A percentile compares a stretch with the other conserved stretches of the same genome.
phyloP scores from a whole-genome alignment of 495 filamentous ascomycete species.

The Letharia lupina region DNA sequence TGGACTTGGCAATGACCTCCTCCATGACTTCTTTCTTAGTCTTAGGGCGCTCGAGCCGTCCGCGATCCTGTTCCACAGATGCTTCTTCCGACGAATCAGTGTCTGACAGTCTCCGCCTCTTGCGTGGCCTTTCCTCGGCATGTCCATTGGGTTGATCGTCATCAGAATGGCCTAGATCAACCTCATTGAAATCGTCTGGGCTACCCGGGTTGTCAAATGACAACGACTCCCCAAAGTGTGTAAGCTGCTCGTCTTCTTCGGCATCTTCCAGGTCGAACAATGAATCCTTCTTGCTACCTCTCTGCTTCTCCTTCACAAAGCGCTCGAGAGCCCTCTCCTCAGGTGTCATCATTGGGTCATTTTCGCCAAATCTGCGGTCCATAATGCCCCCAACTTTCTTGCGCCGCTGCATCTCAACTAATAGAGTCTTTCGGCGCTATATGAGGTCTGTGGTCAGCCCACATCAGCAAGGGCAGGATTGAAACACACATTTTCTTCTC shows the following conservation, averaged over 20 bases:
- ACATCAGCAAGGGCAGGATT: conserved; percentile 14
- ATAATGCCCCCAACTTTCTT: conserved; percentile 88
- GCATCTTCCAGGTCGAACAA: conserved; percentile 88
- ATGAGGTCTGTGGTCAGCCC: conserved; percentile 54
- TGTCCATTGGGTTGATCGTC: conserved; percentile 41
- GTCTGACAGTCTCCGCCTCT: conserved; percentile 48
- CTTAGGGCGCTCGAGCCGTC: conserved; percentile 69
- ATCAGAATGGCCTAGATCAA: conserved; percentile 49
- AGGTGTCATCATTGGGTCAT: conserved; percentile 84
- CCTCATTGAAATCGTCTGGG: conserved; percentile 66
- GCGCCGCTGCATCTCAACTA: conserved; percentile 75
- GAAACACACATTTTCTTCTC: conserved; percentile 68
- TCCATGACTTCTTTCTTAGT: conserved; percentile 93
- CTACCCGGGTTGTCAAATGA: conserved; percentile 46
- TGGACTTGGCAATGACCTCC: conserved; percentile 95
- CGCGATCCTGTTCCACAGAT: conserved; percentile 37
- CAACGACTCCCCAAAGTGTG: conserved; percentile 72
- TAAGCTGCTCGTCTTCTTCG: conserved; percentile 62
- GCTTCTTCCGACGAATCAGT: conserved; percentile 33
- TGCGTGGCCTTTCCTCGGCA: conserved; percentile 46
- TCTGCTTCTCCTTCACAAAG: conserved; percentile 77
- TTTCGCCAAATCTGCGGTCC: conserved; percentile 92
- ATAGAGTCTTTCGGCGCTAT: conserved; percentile 67
- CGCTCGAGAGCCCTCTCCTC: conserved; percentile 90
- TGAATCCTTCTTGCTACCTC: conserved; percentile 56